Evolutionary conservation across 1,284 basidiomycete genomes (phyloP).

Genomic region (Leucoagaricus sp.): DNA sequence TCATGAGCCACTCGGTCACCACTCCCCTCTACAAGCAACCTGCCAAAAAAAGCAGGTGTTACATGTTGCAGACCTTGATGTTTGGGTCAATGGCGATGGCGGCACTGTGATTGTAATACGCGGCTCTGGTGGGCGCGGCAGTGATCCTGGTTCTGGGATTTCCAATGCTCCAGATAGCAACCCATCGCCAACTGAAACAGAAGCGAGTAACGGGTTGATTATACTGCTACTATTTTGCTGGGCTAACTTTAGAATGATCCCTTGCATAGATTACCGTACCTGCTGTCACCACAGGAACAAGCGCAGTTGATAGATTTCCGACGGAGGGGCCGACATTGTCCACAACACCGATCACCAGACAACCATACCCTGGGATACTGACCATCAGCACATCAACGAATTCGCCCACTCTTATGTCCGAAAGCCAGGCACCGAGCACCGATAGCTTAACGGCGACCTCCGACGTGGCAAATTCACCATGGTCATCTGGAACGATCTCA

Average conservation of each 20-base stretch:
- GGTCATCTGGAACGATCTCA: constrained; percentile 5
- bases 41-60: not conserved
- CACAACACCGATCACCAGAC: not conserved
- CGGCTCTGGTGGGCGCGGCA: not conserved
- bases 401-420: constrained; percentile 6
- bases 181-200: constrained; percentile 3
- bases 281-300: constrained; percentile 2
- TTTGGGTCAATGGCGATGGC: constrained; percentile 11
- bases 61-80: constrained; percentile 9
- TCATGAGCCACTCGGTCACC: not conserved
- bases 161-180: not conserved
- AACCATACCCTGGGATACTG: not conserved
- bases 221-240: not conserved
- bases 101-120: constrained; percentile 9
- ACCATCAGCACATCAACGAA: constrained; percentile 7
- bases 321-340: not conserved
- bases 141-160: not conserved
- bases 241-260: constrained; percentile 1
- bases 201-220: not conserved
- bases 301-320: not conserved
- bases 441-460: constrained; percentile 6
- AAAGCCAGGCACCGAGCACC: constrained; percentile 12
- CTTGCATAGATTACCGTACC: not conserved
- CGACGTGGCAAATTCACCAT: constrained; percentile 9
- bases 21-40: constrained; percentile 3